These are phyloP conservation scores for Nemania diffusa DNA, from an alignment of 2,329 filamentous ascomycete species.

Conservation along the genomic window DNA sequence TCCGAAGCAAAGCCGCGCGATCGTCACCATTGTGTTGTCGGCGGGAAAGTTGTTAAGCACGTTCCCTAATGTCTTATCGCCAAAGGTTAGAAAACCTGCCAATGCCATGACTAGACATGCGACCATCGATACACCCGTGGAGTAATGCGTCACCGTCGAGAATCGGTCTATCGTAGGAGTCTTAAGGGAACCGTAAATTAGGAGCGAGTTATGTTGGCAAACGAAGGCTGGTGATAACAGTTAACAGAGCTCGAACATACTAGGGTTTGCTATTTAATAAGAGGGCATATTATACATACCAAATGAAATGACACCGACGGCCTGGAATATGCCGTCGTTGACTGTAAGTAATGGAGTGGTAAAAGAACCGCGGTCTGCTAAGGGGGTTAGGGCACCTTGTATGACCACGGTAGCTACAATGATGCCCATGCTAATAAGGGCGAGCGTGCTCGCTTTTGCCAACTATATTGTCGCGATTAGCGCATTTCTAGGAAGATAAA, in stretches of 20 bases:
- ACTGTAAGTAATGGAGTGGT: slow-evolving; percentile 77
- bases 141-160: slow-evolving; percentile 91
- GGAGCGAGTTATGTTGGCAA: slow-evolving; percentile 91
- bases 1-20: slow-evolving; percentile 94
- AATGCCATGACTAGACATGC: slow-evolving; percentile 91
- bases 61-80: slow-evolving; percentile 90
- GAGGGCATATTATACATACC: slow-evolving; percentile 62
- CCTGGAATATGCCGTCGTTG: slow-evolving; percentile 90
- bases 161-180: slow-evolving; percentile 97
- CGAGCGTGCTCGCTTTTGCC: slow-evolving; percentile 93
- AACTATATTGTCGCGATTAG: slow-evolving; percentile 69
- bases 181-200: slow-evolving; percentile 95
- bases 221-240: slow-evolving; percentile 63
- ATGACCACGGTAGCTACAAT: slow-evolving; percentile 90
- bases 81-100: slow-evolving; percentile 91
- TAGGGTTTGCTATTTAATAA: neutral
- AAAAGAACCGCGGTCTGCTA: slow-evolving; percentile 77
- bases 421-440: slow-evolving; percentile 89
- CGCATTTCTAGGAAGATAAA: neutral
- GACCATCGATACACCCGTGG: slow-evolving; percentile 87
- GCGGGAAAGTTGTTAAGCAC: slow-evolving; percentile 97
- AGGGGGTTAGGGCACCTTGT: slow-evolving; percentile 80
- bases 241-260: slow-evolving; percentile 46
- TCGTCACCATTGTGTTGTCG: slow-evolving; percentile 92
- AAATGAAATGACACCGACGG: slow-evolving; percentile 97